Base-by-base conservation (phyloP, 345 rosid species). In the Pugionium cornutum region DNA sequence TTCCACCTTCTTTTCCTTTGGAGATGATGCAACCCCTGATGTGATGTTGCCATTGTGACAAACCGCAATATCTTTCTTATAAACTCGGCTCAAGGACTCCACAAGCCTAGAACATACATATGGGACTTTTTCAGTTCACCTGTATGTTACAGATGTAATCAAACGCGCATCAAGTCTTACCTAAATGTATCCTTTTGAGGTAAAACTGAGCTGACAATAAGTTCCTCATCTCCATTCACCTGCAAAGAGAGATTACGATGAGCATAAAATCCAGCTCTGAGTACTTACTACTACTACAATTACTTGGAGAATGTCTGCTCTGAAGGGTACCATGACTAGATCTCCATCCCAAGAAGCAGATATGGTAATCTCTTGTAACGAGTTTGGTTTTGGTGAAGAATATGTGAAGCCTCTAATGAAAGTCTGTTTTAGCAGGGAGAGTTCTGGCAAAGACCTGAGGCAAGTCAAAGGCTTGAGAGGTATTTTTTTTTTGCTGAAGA, bases 141-240 rank as follows among this genome's bases (percentile, higher is more conserved):
- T 59, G 6, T 48, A 28, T 47, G 53, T 41, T 29, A 53, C 28
- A 44, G 7, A 57, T 44, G 25, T 27, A 55, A 43, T 35, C 61
- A 62, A 6, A 40, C 6, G 10, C 2, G 28, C 45, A 61, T 9
- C 41, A 62, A 50, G 10, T 30, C 39, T 56, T 43, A 87, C 95
- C 91, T 83, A 63, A 79, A 86, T 53, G 69, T 76, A 57, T 79
- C 83, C 72, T 82, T 88, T 60, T 79, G 88, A 58, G 66, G 84
- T 66, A 77, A 64, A 67, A 82, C 77, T 52, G 96, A 89, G 74
- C 79, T 58, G 30, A 77, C 72, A 53, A 76, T 78, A 69, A 88
- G 72, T 73, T 89, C 98, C 55, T 85, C 84, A 76, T 88, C 85
- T 58, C 83, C 88, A 73, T 85, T 89, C 70, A 86, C 84, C 98